Percentiles rank a stretch among this genome's conserved stretches.
phyloP scores from a whole-genome alignment of 371 early-diverging fungal species.

The Mucor saturninus region DNA sequence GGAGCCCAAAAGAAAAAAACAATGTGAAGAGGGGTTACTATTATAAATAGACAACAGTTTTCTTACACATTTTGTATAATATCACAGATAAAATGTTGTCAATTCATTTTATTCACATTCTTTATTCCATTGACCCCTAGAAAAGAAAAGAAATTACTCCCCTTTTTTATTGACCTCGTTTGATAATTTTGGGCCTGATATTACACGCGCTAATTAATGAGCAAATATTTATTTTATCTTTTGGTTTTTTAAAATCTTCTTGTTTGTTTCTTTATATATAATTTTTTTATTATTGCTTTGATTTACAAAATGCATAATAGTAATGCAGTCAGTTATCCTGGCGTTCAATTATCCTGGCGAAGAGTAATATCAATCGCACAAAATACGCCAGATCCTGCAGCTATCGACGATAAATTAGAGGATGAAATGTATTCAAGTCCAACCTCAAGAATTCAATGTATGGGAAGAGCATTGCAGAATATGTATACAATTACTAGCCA shows the following conservation, averaged over 20 bases:
- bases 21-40: too few relatives aligned
- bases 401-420: not conserved
- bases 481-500: conserved; percentile 21
- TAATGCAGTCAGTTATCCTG: conserved; percentile 10
- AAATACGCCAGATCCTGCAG: conserved; percentile 13
- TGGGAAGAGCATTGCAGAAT: conserved; percentile 21
- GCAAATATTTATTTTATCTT: not conserved
- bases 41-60: too few relatives aligned
- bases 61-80: not conserved
- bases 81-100: not conserved
- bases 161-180: not conserved
- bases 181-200: not conserved
- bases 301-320: not conserved
- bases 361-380: conserved; percentile 20
- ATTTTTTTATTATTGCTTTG: not conserved
- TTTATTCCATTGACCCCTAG: not conserved
- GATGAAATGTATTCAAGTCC: not conserved
- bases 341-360: conserved; percentile 14
- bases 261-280: conserved; percentile 2
- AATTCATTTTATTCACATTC: conserved; percentile 1
- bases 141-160: not conserved
- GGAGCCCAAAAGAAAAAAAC: too few relatives aligned
- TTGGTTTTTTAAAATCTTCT: not conserved
- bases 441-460: conserved; percentile 4
- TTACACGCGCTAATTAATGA: not conserved